Percentiles rank a stretch among this genome's conserved stretches.
Conservation (phyloP, 768 basidiomycete genomes). For the Gloeostereum incarnatum region DNA sequence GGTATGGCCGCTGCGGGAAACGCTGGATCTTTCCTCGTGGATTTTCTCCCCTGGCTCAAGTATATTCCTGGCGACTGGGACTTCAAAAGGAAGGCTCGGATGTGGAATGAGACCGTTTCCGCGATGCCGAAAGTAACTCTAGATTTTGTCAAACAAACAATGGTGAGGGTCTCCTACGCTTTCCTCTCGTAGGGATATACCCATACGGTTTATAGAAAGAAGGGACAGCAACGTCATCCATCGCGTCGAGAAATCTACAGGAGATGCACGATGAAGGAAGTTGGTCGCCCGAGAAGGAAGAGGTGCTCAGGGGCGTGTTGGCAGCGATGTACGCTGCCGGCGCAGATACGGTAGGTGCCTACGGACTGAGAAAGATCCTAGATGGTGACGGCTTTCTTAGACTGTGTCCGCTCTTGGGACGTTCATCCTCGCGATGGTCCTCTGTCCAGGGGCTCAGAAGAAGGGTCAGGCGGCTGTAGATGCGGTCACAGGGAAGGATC, state of each 20-base stretch:
- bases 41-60: constrained; percentile 9
- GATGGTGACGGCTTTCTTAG: background rate
- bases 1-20: constrained; percentile 5
- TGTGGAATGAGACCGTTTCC: constrained; percentile 17
- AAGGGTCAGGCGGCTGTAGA: constrained; percentile 18
- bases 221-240: constrained; percentile 4
- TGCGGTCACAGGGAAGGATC: constrained; percentile 10
- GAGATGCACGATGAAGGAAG: constrained; percentile 2
- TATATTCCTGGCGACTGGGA: constrained; percentile 28
- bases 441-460: constrained; percentile 14
- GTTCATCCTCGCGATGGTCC: constrained; percentile 16
- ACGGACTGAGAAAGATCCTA: background rate
- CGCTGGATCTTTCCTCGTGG: constrained; percentile 6
- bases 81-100: constrained; percentile 24
- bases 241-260: constrained; percentile 2
- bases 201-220: constrained; percentile 1
- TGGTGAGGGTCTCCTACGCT: constrained; percentile 11
- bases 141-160: constrained; percentile 24
- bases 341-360: constrained; percentile 6
- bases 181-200: background rate
- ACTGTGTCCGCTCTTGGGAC: constrained; percentile 7
- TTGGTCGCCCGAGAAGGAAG: constrained; percentile 1
- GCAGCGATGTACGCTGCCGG: constrained; percentile 7
- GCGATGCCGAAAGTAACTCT: constrained; percentile 20
- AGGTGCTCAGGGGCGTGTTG: background rate